Base-by-base conservation (phyloP, 2,329 filamentous ascomycete genomes). In the Xylaria multiplex region DNA sequence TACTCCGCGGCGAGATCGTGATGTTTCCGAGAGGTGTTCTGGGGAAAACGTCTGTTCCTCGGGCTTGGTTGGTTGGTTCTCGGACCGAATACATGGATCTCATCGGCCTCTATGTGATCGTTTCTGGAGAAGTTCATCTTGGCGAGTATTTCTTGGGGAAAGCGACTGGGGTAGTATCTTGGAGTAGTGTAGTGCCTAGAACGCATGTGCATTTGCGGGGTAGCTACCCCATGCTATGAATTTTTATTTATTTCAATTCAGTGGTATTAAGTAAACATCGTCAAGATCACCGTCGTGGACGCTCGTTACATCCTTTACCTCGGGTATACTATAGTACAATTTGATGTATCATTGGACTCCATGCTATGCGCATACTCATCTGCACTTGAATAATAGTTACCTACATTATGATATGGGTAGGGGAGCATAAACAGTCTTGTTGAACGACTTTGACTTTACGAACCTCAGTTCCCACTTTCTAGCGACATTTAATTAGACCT, bases 11-110 rank as follows among this genome's bases (percentile, higher is more conserved):
- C 35, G 30, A 46, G 27, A 48, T 59, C 13, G 7, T 52, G 55
- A 30, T 56, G 27, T 43, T 48, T 19, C 22, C 22, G 16, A 46
- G 32, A 8, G 8, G 27, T 43, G 30, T 27, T 32, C n/a, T 13
- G 13, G 42, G 37, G 24, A 19, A 54, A 54, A 56, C 45, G 19
- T 40, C 43, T 24, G 53, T 45, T 8, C 7, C 27, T 27, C 56
- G 45, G 19, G 52, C n/a, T 16, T 52, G 11, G 55, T 43, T 46
- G 11, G 55, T 37, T 46, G 50, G 43, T 50, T 46, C 58, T 69
- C 67, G 67, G 67, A 54, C 67, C 67, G 67, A 69, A 67, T 69
- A 57, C 66, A 46, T 60, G 58, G 54, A 50, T 62, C 50, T 40
- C 49, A 57, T 42, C 54, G 55, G 56, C 43, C 49, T 49, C 59